Base-by-base conservation (phyloP, 192 early-diverging fungal species). In the Coemansia sp. region DNA sequence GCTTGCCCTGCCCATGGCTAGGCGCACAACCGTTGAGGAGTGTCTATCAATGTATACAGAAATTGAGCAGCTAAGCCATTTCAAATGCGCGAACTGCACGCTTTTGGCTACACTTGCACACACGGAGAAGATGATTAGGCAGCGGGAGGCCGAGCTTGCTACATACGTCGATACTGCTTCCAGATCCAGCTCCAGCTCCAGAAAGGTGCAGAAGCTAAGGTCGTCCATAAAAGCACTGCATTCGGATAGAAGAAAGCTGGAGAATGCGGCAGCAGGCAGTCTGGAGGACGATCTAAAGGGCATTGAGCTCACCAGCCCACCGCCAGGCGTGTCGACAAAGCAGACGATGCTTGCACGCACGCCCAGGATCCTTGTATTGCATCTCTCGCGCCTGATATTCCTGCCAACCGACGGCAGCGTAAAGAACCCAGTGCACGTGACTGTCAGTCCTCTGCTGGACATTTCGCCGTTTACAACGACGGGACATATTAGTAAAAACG, bases 331-430 rank as follows among this genome's bases (percentile, higher is more conserved):
- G 42, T 84, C 92, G 7, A 89, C 87, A 4, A 94, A 94, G 65
- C 92, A 94, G 63, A 90, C 89, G 12, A 89, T 94, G 86, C 87
- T 98, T 77, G 96, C 93, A 8, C 89, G 90, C 37, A 86, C 94
- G 3, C 96, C 96, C 5, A 84, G 81, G 38, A 82, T 91, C 39
- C 87, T 98, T 11, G 90, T 89, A 62, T 84, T 97, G 39, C 95
- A 96, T 61, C 86, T 98, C 56, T 92, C 94, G 52, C 88, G 95
- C 26, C 92, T 92, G 7, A 86, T 96, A 42, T 94, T 84, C 71
- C 66, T 88, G 60, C 87, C 92, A 7, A 89, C 79, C 56, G 92
- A 87, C 18, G 84, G 81, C 65, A 73, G 72, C n/a, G 70, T 86
- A 53, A 98, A 96, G 78, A 97, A 96, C 74, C 81, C 90, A 9